Percentiles rank a stretch among this genome's conserved stretches.
Evolutionary conservation across 1,139 yeast genomes (phyloP).

Genomic region (Wickerhamiella infanticola): DNA sequence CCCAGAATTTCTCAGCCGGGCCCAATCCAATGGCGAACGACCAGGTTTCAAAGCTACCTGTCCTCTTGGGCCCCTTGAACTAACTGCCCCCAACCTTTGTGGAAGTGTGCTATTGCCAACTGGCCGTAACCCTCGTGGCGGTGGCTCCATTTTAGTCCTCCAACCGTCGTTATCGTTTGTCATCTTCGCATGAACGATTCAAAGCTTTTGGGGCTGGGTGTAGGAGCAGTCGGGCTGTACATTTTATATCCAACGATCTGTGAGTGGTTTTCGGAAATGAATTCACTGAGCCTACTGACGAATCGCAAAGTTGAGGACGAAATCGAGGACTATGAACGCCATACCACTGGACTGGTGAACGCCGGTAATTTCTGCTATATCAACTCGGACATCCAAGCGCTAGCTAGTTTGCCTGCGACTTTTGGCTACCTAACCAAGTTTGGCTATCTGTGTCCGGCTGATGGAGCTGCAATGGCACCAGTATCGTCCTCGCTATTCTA

Average conservation of each 20-base stretch:
- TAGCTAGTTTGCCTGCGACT: conserved; percentile 51
- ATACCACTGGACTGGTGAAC: conserved; percentile 72
- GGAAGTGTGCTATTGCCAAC: neutral
- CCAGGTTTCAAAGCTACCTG: conserved; percentile 59
- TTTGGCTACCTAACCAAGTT: conserved; percentile 36
- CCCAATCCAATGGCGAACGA: conserved; percentile 83
- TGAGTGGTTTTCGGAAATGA: conserved; percentile 1
- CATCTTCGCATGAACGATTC: neutral
- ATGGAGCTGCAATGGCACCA: conserved; percentile 9
- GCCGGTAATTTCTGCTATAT: conserved; percentile 85
- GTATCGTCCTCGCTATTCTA: conserved; percentile 32
- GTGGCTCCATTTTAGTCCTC: neutral
- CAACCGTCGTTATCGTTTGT: neutral
- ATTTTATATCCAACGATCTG: conserved; percentile 5
- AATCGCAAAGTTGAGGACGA: neutral
- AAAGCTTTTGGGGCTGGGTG: neutral
- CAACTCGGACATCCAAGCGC: conserved; percentile 77
- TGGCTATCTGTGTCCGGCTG: conserved; percentile 10
- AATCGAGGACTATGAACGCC: conserved; percentile 22
- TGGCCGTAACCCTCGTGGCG: neutral
- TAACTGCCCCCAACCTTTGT: neutral
- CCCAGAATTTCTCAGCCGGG: conserved; percentile 36
- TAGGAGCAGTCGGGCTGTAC: conserved; percentile 1
- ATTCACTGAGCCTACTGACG: neutral
- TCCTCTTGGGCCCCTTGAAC: neutral